These are phyloP conservation scores for Echinosophora koreensis DNA, from an alignment of 306 rosid species.

Conservation along the genomic window DNA sequence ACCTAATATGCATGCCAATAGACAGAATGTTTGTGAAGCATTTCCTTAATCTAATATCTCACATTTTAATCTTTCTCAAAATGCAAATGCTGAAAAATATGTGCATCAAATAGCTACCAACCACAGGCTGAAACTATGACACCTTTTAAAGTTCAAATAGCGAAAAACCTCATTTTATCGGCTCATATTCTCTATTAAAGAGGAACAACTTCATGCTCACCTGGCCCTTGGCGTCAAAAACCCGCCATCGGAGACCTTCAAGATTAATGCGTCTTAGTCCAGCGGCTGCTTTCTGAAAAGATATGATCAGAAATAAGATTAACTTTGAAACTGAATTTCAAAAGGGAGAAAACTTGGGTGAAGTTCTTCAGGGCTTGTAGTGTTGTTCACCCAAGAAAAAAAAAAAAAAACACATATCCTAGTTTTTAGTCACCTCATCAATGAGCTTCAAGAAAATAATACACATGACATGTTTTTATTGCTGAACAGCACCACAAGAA, in stretches of 20 bases:
- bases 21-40: slow-evolving; percentile 20
- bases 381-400: too few relatives aligned
- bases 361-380: too few relatives aligned
- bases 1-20: slow-evolving; percentile 14
- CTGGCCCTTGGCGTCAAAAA: slow-evolving; percentile 95
- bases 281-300: slow-evolving; percentile 85
- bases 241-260: slow-evolving; percentile 91
- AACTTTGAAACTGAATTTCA: not conserved
- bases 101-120: not conserved
- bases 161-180: not conserved
- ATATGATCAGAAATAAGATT: not conserved
- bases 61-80: not conserved
- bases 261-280: slow-evolving; percentile 88
- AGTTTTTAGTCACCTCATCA: too few relatives aligned
- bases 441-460: too few relatives aligned
- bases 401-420: too few relatives aligned
- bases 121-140: slow-evolving; percentile 20
- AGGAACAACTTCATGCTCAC: slow-evolving; percentile 49
- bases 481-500: too few relatives aligned
- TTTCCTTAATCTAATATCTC: slow-evolving; percentile 19
- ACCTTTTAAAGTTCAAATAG: not conserved
- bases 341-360: too few relatives aligned
- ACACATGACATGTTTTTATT: too few relatives aligned
- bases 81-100: slow-evolving; percentile 13
- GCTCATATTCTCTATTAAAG: not conserved